Evolutionary conservation across 345 rosid species (phyloP).

Genomic region (Dovyalis caffra): DNA sequence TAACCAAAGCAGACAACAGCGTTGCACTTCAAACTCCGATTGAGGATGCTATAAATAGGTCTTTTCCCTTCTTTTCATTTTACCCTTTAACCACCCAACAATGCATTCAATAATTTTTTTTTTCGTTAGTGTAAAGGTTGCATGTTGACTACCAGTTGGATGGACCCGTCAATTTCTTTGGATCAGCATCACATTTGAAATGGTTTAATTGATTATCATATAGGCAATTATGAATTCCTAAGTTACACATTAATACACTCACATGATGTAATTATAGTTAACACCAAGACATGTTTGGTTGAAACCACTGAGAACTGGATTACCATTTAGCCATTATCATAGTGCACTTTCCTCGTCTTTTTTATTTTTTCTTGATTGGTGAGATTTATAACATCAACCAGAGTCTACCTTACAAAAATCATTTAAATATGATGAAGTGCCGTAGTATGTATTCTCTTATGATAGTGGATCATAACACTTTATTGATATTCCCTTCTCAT

Average conservation of each 20-base stretch:
- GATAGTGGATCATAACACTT: too few relatives aligned
- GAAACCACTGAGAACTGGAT: background rate
- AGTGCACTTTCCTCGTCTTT: background rate
- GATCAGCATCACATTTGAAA: background rate
- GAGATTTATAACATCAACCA: background rate
- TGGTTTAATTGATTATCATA: background rate
- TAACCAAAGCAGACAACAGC: constrained; percentile 12
- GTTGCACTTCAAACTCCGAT: constrained; percentile 2
- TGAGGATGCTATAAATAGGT: constrained; percentile 24
- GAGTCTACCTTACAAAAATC: background rate
- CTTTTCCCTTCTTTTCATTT: background rate
- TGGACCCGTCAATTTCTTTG: background rate
- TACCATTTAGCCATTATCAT: background rate
- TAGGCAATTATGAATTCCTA: background rate
- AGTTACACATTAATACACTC: background rate
- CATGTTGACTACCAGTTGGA: background rate
- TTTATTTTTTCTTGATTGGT: background rate
- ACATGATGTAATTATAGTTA: background rate
- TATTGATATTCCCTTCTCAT: too few relatives aligned
- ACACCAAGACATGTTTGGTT: background rate
- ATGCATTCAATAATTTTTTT: background rate
- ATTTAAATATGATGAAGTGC: background rate
- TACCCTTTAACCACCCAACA: background rate
- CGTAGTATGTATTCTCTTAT: background rate
- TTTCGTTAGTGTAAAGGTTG: background rate